Base-by-base conservation (phyloP, 352 stramenopile species). In the Chrysophaeum taylorii region DNA sequence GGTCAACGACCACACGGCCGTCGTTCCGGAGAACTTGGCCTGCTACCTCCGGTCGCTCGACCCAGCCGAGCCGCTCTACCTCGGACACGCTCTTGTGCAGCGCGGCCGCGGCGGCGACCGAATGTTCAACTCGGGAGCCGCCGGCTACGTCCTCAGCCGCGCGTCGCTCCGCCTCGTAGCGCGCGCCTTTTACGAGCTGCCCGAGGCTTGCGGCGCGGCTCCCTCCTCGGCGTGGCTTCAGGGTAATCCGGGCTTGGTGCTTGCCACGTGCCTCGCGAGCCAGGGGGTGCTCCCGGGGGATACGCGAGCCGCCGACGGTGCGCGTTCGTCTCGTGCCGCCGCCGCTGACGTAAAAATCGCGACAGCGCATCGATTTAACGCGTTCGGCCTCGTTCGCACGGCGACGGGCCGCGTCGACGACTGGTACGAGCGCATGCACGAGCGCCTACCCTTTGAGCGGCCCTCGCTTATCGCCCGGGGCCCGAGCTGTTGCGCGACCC, bases 1-100 rank as follows among this genome's bases (percentile, higher is more conserved):
- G 71, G 79, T 83, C 36, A 88, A 88, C 77, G 82, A 88, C 78
- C 82, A 88, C 69, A 87, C 82, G n/a, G 85, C 81, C 76, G 80
- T 88, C 2, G 78, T 88, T 52, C 78, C 81, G 35, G 73, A 79
- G 71, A 78, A 88, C 75, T 71, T 87, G 16, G 85, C 78, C 54
- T 76, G 78, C 43, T 88, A 81, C 71, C 42, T 88, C 41, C 73
- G 76, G 27, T 18, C 76, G 60, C 57, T 66, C 70, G 68, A 82
- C 73, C 69, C 63, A 38, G 71, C 71, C 16, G 69, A 81, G 33
- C 72, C 82, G 70, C 68, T 86, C 53, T 88, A 88, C 66, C 75
- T 75, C 61, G 82, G 82, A 15, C 81, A 85, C 76, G 75, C 81
- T 29, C 71, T 88, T 2, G 33, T 16, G 33, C 57, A 66, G 36